These are phyloP conservation scores for Metschnikowia hibisci DNA, from an alignment of 805 yeast genomes.

Conservation along the genomic window DNA sequence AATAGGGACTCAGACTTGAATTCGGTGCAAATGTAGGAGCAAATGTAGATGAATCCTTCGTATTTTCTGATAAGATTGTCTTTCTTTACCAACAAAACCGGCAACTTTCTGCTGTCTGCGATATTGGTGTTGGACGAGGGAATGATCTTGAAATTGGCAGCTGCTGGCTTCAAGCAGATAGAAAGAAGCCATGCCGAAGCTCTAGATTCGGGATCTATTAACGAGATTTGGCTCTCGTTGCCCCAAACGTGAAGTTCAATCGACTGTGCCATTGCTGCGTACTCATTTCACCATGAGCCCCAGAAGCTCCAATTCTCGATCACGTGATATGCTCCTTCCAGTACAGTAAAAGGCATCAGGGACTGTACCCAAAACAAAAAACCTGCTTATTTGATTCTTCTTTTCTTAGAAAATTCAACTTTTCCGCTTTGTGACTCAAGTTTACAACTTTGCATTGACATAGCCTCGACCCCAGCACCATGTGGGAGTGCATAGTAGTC, in stretches of 20 bases:
- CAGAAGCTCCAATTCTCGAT: background rate
- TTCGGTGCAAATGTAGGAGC: slow-evolving; percentile 24
- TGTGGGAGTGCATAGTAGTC: slow-evolving; percentile 1
- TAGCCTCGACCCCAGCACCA: background rate
- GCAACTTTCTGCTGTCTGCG: slow-evolving; percentile 48
- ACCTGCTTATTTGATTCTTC: too few species aligned
- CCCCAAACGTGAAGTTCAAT: slow-evolving; percentile 56
- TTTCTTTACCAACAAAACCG: slow-evolving; percentile 34
- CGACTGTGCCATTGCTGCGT: background rate
- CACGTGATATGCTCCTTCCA: background rate
- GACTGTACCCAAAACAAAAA: background rate
- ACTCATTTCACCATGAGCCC: background rate
- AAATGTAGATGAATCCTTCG: slow-evolving; percentile 42
- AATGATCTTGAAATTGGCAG: slow-evolving; percentile 32
- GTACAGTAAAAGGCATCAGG: background rate
- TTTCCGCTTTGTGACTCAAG: too few species aligned
- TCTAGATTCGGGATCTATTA: slow-evolving; percentile 49
- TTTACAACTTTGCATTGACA: too few species aligned
- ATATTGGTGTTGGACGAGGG: slow-evolving; percentile 57
- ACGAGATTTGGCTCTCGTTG: slow-evolving; percentile 30
- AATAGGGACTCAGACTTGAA: slow-evolving; percentile 13
- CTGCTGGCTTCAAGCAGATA: slow-evolving; percentile 17
- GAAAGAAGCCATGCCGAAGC: slow-evolving; percentile 44
- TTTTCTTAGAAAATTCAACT: too few species aligned
- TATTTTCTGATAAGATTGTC: slow-evolving; percentile 19